Percentiles rank a stretch among this genome's conserved stretches.
Conservation (phyloP, 106 monocot species). For the Dioscorea zingiberensis region DNA sequence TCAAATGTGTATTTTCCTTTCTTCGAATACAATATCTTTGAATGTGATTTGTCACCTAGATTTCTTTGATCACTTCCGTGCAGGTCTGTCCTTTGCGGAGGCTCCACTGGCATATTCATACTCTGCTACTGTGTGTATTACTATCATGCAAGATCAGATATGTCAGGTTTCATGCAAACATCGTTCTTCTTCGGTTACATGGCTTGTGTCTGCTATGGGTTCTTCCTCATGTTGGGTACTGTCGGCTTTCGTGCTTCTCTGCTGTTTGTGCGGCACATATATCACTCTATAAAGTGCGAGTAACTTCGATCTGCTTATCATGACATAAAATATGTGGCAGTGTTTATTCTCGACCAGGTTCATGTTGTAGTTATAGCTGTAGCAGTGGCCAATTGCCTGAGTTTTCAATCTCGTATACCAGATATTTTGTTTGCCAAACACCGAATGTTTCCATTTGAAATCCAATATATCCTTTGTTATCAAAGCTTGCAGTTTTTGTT, state of each 20-base stretch:
- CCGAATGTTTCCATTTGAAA: too few relatives aligned
- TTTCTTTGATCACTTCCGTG: background rate
- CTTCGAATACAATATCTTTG: background rate
- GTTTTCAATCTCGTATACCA: too few relatives aligned
- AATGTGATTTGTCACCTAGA: too few relatives aligned
- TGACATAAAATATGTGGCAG: too few relatives aligned
- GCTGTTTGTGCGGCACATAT: conserved; percentile 27
- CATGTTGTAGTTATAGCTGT: too few relatives aligned
- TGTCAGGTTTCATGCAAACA: conserved; percentile 53
- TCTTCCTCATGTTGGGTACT: conserved; percentile 52
- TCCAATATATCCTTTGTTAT: too few relatives aligned
- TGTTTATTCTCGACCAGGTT: too few relatives aligned
- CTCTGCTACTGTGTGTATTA: conserved; percentile 42
- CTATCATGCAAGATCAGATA: conserved; percentile 37
- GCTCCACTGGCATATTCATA: conserved; percentile 39
- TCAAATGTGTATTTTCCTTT: background rate
- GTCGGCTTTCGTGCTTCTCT: conserved; percentile 38
- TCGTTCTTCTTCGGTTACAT: conserved; percentile 49
- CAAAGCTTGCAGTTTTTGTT: too few relatives aligned
- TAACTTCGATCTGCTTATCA: too few relatives aligned
- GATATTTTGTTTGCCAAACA: too few relatives aligned
- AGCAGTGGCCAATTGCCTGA: too few relatives aligned
- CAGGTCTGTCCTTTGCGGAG: conserved; percentile 5
- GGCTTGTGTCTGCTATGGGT: conserved; percentile 51
- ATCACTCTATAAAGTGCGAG: background rate